Evolutionary conservation across 176 grass and related monocot genomes (phyloP).

Genomic region (Raddia distichophylla): DNA sequence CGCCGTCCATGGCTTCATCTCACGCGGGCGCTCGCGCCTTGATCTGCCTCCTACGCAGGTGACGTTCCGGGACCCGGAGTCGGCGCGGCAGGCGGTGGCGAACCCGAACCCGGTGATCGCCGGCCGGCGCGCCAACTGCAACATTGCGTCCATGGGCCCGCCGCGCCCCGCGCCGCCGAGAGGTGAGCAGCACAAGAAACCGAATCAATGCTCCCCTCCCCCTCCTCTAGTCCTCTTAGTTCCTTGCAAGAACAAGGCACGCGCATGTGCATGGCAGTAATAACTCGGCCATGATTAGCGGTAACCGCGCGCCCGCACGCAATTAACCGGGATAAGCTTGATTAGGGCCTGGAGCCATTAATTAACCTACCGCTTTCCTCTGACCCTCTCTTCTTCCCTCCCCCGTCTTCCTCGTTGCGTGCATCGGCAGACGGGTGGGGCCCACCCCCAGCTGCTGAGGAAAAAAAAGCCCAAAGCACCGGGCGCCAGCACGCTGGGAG

Average conservation of each 20-base stretch:
- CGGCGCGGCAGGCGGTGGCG: constrained; percentile 73
- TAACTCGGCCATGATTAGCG: constrained; percentile 42
- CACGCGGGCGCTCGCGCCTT: neutral
- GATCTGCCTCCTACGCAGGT: constrained; percentile 42
- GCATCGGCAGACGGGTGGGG: constrained; percentile 37
- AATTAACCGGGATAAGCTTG: constrained; percentile 45
- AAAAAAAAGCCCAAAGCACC: constrained; percentile 27
- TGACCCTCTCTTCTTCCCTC: neutral
- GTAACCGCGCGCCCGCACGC: neutral
- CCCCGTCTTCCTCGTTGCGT: constrained; percentile 14
- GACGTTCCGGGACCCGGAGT: constrained; percentile 76
- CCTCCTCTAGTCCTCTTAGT: neutral
- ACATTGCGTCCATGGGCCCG: constrained; percentile 87
- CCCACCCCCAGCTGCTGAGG: constrained; percentile 31
- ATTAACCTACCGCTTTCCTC: neutral
- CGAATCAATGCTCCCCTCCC: constrained; percentile 41
- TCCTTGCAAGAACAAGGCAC: constrained; percentile 7
- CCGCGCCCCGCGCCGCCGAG: constrained; percentile 56
- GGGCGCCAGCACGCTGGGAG: constrained; percentile 57
- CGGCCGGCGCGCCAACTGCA: constrained; percentile 94
- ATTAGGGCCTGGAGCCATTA: constrained; percentile 18
- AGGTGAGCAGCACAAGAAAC: constrained; percentile 52
- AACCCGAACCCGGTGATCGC: constrained; percentile 88
- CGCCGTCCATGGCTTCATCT: neutral
- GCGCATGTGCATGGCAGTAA: constrained; percentile 58